Evolutionary conservation across 768 basidiomycete species (phyloP).

Genomic region (Suillus plorans): DNA sequence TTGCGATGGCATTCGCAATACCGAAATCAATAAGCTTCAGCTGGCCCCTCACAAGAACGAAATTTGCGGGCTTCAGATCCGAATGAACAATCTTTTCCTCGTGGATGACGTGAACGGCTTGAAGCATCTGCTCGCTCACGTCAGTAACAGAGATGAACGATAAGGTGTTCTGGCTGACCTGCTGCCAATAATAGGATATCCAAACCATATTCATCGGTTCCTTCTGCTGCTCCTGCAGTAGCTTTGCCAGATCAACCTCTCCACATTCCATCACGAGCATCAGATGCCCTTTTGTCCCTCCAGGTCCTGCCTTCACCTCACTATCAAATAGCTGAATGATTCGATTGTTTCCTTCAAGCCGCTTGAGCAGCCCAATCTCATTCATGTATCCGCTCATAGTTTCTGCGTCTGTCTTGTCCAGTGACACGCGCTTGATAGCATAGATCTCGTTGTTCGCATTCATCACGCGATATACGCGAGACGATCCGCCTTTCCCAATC

Average conservation of each 20-base stretch:
- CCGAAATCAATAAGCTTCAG: conserved; percentile 99
- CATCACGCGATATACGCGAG: conserved; percentile 92
- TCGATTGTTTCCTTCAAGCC: conserved; percentile 90
- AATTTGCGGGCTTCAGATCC: conserved; percentile 97
- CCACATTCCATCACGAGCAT: conserved; percentile 96
- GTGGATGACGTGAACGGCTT: conserved; percentile 98
- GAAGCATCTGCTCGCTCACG: conserved; percentile 71
- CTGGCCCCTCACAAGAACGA: conserved; percentile 92
- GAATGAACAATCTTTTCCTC: conserved; percentile 99
- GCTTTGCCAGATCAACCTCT: conserved; percentile 84
- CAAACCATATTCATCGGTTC: conserved; percentile 90
- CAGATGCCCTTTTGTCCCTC: conserved; percentile 70
- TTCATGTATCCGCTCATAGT: conserved; percentile 94
- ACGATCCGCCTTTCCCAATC: conserved; percentile 92
- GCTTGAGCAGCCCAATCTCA: conserved; percentile 89
- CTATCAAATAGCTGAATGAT: conserved; percentile 92
- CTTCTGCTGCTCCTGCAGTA: conserved; percentile 82
- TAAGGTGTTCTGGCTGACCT: conserved; percentile 50
- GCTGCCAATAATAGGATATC: conserved; percentile 96
- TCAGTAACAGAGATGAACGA: conserved; percentile 1
- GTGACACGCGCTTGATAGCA: conserved; percentile 89
- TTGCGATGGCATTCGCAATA: conserved; percentile 98
- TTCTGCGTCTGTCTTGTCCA: conserved; percentile 87
- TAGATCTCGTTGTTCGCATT: conserved; percentile 73
- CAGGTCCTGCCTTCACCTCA: conserved; percentile 68